Evolutionary conservation across 768 basidiomycete genomes (phyloP), one percentile per base, ranked within the genome.

Genomic region (Xanthoconium stramineum): DNA sequence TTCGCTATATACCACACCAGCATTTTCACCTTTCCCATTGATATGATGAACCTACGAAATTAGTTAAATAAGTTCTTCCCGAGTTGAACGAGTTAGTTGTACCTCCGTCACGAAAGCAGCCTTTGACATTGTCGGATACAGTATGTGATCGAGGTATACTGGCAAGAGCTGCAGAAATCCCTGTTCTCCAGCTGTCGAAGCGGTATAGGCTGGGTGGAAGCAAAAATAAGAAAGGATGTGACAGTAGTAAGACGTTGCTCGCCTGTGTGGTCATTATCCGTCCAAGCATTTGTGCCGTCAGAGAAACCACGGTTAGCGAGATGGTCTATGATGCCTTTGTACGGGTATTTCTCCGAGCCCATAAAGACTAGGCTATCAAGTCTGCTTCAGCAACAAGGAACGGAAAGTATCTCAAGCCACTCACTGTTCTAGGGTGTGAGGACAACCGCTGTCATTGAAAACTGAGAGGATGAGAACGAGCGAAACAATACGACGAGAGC

Each of bases 221-320:
- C 20, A 37, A 17, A 47, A 5, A 47, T 53, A 32, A 59, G 35
- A 15, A 33, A 50, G 14, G 32, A 24, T n/a, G 35, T 3, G 39
- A 32, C 13, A 4, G 8, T 15, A n/a, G 15, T 15, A 44, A 3
- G n/a, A 29, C 5, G 5, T 20, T 11, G 19, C 53, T 60, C 46
- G 42, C 70, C 70, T 45, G 95, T 97, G 66, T 97, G 88, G 66
- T 94, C 92, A 43, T 83, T 94, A 66, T 91, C 96, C 4, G 97
- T 98, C 97, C 96, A 99, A 2, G 96, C 96, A 70, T 98, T 97
- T 10, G 89, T 92, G 35, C 91, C 92, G 58, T 90, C 84, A 8
- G 92, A 89, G 69, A 95, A 94, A 19, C 92, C 92, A 53, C 94
- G 84, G 70, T 98, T 98, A 3, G 97, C 97, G 20, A 99, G 79